Percentiles rank a stretch among this genome's conserved stretches.
phyloP scores from a whole-genome alignment of 805 yeast species.

The Hagleromyces aurorensis region DNA sequence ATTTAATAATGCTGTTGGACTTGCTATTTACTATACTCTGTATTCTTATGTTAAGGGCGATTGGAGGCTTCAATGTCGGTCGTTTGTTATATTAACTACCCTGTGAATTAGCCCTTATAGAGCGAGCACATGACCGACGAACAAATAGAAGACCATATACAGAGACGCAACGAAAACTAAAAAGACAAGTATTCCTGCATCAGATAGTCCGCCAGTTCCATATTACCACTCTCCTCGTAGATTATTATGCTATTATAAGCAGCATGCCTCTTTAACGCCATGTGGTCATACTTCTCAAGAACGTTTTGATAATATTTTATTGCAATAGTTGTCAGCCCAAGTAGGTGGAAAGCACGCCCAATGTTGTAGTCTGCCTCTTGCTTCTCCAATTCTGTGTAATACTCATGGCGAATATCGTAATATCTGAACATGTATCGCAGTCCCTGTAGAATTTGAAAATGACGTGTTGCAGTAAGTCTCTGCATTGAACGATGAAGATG shows the following conservation, averaged over 20 bases:
- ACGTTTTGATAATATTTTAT: slow-evolving; percentile 66
- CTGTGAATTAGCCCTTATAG: too few relatives aligned
- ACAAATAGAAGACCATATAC: too few relatives aligned
- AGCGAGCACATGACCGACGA: too few relatives aligned
- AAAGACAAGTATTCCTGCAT: slow-evolving; percentile 59
- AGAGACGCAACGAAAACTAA: too few relatives aligned
- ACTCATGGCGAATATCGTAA: slow-evolving; percentile 39
- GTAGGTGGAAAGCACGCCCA: slow-evolving; percentile 76
- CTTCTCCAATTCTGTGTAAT: slow-evolving; percentile 35
- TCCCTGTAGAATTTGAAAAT: slow-evolving; percentile 82
- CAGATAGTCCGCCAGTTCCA: slow-evolving; percentile 50
- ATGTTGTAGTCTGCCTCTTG: slow-evolving; percentile 80
- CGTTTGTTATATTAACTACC: too few relatives aligned
- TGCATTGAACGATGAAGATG: slow-evolving; percentile 90
- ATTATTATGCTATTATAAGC: slow-evolving; percentile 79
- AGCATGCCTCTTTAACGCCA: slow-evolving; percentile 64
- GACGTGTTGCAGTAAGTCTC: slow-evolving; percentile 77
- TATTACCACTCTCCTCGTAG: slow-evolving; percentile 69
- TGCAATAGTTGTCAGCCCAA: slow-evolving; percentile 73
- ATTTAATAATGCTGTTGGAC: too few relatives aligned
- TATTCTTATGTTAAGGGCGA: too few relatives aligned
- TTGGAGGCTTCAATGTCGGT: too few relatives aligned
- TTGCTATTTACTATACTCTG: too few relatives aligned
- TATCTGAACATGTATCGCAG: slow-evolving; percentile 72
- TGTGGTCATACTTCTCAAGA: slow-evolving; percentile 43